Conservation (phyloP, 768 basidiomycete genomes). For the Pleurotus tuber-regium region DNA sequence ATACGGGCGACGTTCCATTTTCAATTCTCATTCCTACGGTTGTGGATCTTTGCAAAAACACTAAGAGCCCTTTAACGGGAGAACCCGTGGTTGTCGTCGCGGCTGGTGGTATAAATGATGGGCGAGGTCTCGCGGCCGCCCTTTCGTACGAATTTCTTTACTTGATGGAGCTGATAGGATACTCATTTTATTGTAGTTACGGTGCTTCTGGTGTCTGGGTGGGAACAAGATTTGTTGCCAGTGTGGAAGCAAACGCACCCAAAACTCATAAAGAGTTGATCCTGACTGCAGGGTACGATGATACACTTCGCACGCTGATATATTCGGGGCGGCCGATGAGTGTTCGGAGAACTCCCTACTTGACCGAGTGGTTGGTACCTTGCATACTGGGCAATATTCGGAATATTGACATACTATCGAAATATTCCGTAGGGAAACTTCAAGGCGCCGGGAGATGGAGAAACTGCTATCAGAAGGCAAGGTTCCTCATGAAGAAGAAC, state of each 20-base stretch:
- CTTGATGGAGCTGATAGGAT: background rate
- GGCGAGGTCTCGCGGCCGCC: constrained; percentile 73
- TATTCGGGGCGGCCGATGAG: constrained; percentile 79
- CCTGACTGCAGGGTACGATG: constrained; percentile 70
- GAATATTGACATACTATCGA: background rate
- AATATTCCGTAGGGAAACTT: constrained; percentile 49
- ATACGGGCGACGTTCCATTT: constrained; percentile 81
- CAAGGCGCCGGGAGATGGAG: constrained; percentile 55
- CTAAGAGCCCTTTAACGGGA: constrained; percentile 76
- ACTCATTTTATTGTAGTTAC: constrained; percentile 49
- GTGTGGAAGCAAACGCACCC: constrained; percentile 76
- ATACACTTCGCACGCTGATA: constrained; percentile 65
- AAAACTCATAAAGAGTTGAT: constrained; percentile 68
- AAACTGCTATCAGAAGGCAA: constrained; percentile 58
- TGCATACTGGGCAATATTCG: constrained; percentile 1
- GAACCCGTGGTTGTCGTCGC: constrained; percentile 76
- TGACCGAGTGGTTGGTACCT: constrained; percentile 58
- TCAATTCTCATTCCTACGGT: constrained; percentile 80
- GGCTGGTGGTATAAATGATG: constrained; percentile 82
- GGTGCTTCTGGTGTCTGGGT: constrained; percentile 89
- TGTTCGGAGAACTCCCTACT: constrained; percentile 76
- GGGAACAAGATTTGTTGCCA: constrained; percentile 83
- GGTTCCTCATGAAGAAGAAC: constrained; percentile 74
- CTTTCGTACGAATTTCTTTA: constrained; percentile 47
- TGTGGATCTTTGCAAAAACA: constrained; percentile 68